phyloP scores from a whole-genome alignment of 164 flowering plant genomes.

The Kalanchoe fedtschenkoi region DNA sequence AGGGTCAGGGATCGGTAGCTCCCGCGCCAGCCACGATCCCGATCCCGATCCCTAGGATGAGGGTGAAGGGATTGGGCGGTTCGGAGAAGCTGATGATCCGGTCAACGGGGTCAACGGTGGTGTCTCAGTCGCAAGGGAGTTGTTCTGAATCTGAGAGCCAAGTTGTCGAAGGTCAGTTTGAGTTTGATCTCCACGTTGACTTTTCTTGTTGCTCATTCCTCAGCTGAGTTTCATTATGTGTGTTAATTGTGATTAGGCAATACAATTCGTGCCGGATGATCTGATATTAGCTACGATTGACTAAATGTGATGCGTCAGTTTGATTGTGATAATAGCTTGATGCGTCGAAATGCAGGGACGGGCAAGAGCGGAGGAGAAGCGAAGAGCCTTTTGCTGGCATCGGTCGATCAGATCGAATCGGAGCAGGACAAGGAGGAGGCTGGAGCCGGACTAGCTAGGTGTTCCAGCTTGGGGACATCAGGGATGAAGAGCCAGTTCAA shows the following conservation, averaged over 20 bases:
- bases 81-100: constrained; percentile 17
- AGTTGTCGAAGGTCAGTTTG: not conserved
- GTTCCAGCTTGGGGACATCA: not conserved
- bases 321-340: too few species aligned
- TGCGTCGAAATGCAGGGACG: too few species aligned
- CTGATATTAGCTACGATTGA: too few species aligned
- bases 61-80: constrained; percentile 6
- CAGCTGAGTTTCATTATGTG: too few species aligned
- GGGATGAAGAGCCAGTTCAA: constrained; percentile 9
- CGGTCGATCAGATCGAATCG: not conserved
- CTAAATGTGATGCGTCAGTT: too few species aligned
- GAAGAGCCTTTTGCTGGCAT: not conserved
- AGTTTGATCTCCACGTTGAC: too few species aligned
- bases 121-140: not conserved
- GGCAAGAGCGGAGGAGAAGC: not conserved
- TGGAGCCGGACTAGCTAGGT: not conserved
- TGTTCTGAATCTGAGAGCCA: not conserved
- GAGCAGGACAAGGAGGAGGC: not conserved
- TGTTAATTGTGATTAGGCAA: too few species aligned
- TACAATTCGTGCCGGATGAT: too few species aligned
- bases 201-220: too few species aligned
- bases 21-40: not conserved
- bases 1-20: not conserved
- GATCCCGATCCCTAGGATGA: not conserved
- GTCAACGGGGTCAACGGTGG: not conserved